Evolutionary conservation across 352 stramenopile genomes (phyloP), one percentile per base, ranked within the genome.

Genomic region (Globisporangium alternatum): DNA sequence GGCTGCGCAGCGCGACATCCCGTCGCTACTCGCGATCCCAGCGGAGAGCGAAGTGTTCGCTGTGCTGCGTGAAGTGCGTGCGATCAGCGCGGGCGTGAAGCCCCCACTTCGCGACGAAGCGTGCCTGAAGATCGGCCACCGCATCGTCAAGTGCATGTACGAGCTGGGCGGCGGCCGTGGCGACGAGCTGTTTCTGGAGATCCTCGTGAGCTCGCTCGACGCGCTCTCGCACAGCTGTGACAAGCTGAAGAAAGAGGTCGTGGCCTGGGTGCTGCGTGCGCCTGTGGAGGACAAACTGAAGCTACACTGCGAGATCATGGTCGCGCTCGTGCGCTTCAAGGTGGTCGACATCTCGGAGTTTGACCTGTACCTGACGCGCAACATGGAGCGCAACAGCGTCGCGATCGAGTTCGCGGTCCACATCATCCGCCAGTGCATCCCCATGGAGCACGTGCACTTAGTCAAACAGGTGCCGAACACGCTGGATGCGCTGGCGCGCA

Each of bases 71-170:
- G 87, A 93, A 71, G 82, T 96, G 15, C 85, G 85, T 45, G 80
- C 83, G 44, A 73, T 94, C 48, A 85, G 84, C 21, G 70, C 75
- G 8, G 85, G 78, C 48, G 87, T 96, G n/a, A 90, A 91, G 69
- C 81, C 84, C 25, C 68, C 72, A 5, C 67, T 93, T 12, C 82
- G 89, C 19, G 89, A 97, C 69, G 95, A 99, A 74, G 88, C 93
- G 19, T 93, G 93, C 30, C 78, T 99, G n/a, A 97, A 93, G 72
- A 98, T 99, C 68, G 93, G 92, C 1, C 96, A 99, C 68, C 87
- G 84, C 25, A 98, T 99, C 59, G 98, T 99, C 65, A 99, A 99
- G 78, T 95, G 95, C 56, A 91, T 99, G 67, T 99, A 99, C 64
- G 96, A 99, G 66, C 69, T 96, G 21, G 85, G 85, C 17, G 81